Evolutionary conservation across 495 filamentous ascomycete genomes (phyloP).

Genomic region (Gamarada debralockiae): DNA sequence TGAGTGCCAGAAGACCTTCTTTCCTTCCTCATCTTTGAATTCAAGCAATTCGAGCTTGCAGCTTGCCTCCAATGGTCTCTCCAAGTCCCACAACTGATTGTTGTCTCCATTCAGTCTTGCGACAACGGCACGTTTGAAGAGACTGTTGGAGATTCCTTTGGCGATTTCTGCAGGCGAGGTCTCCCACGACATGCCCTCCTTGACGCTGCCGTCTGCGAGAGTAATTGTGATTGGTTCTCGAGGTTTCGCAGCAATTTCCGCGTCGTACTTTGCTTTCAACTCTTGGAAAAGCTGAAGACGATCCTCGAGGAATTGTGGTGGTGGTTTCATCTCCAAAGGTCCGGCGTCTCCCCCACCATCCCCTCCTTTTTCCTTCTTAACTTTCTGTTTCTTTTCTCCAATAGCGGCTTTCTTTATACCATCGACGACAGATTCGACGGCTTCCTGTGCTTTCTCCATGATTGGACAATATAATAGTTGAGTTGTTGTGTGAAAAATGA

Average conservation of each 20-base stretch:
- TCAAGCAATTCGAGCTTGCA: conserved; percentile 76
- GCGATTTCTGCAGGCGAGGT: conserved; percentile 67
- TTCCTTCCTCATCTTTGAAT: conserved; percentile 82
- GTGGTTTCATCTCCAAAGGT: conserved; percentile 57
- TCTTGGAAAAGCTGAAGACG: conserved; percentile 84
- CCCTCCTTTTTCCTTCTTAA: conserved; percentile 46
- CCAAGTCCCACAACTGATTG: conserved; percentile 80
- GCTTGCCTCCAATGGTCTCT: conserved; percentile 77
- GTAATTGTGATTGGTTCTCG: conserved; percentile 65
- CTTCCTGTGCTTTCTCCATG: conserved; percentile 27
- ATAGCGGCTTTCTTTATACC: conserved; percentile 47
- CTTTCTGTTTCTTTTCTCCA: conserved; percentile 41
- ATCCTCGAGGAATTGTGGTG: conserved; percentile 75
- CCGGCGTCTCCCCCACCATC: conserved; percentile 32
- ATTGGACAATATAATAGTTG: too few relatives aligned
- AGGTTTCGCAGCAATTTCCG: conserved; percentile 62
- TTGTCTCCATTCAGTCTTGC: conserved; percentile 69
- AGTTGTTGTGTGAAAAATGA: too few relatives aligned
- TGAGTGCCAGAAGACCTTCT: conserved; percentile 88
- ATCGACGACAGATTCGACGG: conserved; percentile 33
- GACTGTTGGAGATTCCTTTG: conserved; percentile 60
- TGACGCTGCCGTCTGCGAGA: conserved; percentile 56
- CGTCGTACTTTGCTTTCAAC: conserved; percentile 77
- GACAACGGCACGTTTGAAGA: conserved; percentile 75
- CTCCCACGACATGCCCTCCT: conserved; percentile 65